phyloP scores from a whole-genome alignment of 2,329 filamentous ascomycete species.

The Elsinoe ampelina region DNA sequence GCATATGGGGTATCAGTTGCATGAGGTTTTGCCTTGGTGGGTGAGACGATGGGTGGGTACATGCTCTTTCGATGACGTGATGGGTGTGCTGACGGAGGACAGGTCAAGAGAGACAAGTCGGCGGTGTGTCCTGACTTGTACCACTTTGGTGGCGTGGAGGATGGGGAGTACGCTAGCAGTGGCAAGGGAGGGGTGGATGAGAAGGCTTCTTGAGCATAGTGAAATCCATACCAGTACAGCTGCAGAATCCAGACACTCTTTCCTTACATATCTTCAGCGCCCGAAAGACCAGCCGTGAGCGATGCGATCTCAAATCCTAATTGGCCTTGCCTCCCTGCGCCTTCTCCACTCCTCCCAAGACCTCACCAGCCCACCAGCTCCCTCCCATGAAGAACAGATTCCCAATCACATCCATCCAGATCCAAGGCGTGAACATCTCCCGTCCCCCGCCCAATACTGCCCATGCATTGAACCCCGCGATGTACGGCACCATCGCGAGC shows the following conservation, averaged over 20 bases:
- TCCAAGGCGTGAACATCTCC: not conserved
- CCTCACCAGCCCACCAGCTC: not conserved
- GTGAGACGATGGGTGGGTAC: too few relatives aligned
- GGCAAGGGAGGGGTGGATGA: not conserved
- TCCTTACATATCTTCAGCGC: too few relatives aligned
- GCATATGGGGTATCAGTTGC: too few relatives aligned
- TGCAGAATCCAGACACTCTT: too few relatives aligned
- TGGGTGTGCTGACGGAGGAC: not conserved
- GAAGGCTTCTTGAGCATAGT: not conserved
- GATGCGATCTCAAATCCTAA: too few relatives aligned
- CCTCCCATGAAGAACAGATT: not conserved
- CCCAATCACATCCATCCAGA: not conserved
- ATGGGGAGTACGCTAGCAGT: not conserved
- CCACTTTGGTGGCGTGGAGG: not conserved
- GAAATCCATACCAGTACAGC: too few relatives aligned
- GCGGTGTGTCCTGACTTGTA: not conserved
- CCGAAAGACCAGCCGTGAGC: too few relatives aligned
- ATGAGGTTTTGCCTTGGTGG: too few relatives aligned
- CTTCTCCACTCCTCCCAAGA: not conserved
- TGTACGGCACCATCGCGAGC: not conserved
- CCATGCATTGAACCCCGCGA: not conserved
- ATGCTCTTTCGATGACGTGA: not conserved
- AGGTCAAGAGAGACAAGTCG: not conserved
- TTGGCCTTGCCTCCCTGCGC: too few relatives aligned
- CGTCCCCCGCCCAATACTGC: not conserved